phyloP scores from a whole-genome alignment of 768 basidiomycete species.

The Leucocoprinus sp. region DNA sequence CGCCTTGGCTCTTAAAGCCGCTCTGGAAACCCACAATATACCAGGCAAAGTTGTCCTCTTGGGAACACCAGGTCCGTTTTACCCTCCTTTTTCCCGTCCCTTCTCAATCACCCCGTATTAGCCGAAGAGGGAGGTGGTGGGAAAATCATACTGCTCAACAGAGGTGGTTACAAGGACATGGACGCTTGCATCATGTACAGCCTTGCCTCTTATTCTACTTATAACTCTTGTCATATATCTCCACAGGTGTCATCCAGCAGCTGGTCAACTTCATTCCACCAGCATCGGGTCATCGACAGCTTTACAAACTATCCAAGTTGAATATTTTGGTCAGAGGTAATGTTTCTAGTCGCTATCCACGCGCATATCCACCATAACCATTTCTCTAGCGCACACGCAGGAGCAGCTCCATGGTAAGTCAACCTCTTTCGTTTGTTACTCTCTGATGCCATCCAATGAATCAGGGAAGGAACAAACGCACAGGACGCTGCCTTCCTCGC shows the following conservation, averaged over 20 bases:
- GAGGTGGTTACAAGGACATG: slow-evolving; percentile 76
- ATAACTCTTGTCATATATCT: not conserved
- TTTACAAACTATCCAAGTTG: slow-evolving; percentile 55
- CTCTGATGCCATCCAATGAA: slow-evolving; percentile 70
- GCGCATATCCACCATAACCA: no score
- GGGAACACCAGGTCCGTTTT: slow-evolving; percentile 57
- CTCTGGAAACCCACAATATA: slow-evolving; percentile 52
- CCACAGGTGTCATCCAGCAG: slow-evolving; percentile 66
- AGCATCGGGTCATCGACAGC: slow-evolving; percentile 51
- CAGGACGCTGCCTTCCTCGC: slow-evolving; percentile 83
- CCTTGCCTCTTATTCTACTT: not conserved
- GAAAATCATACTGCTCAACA: slow-evolving; percentile 65
- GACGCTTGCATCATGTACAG: slow-evolving; percentile 69
- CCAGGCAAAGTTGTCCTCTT: slow-evolving; percentile 65
- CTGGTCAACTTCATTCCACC: slow-evolving; percentile 44
- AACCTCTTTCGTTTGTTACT: no score
- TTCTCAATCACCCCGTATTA: no score
- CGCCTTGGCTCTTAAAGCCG: slow-evolving; percentile 66
- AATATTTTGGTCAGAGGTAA: slow-evolving; percentile 71
- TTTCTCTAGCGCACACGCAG: slow-evolving; percentile 80
- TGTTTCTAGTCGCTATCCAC: no score
- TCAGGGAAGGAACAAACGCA: slow-evolving; percentile 81
- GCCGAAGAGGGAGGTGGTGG: slow-evolving; percentile 78
- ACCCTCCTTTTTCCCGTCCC: no score
- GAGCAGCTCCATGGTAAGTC: no score